phyloP scores from a whole-genome alignment of 1,139 yeast genomes.

The Candida gigantensis region DNA sequence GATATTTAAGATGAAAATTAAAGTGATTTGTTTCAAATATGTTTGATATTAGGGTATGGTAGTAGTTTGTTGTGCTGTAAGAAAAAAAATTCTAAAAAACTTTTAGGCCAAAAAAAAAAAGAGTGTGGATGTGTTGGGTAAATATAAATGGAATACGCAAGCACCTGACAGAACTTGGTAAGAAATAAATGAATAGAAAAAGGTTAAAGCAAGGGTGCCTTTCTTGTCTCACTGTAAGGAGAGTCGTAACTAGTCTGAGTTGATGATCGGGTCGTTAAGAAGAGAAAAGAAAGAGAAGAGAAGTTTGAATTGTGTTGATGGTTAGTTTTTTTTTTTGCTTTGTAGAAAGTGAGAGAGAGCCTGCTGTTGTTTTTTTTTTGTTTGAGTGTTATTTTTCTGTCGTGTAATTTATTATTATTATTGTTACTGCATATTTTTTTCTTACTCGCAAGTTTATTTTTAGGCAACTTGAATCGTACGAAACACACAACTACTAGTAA shows the following conservation, averaged over 20 bases:
- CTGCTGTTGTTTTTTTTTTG: background rate
- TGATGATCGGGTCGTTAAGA: too few relatives aligned
- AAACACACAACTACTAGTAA: too few relatives aligned
- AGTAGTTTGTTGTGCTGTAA: background rate
- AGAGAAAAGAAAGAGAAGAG: background rate
- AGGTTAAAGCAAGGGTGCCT: too few relatives aligned
- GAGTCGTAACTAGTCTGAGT: too few relatives aligned
- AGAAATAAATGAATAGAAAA: background rate
- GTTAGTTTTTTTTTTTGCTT: background rate
- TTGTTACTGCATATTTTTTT: too few relatives aligned
- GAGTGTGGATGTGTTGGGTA: conserved; percentile 3
- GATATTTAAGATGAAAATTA: too few relatives aligned
- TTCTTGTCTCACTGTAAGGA: too few relatives aligned
- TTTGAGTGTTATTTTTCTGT: too few relatives aligned
- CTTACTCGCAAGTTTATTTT: too few relatives aligned
- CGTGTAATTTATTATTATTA: too few relatives aligned
- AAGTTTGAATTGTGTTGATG: background rate
- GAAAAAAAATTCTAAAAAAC: too few relatives aligned
- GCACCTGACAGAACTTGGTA: background rate
- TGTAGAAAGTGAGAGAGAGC: background rate
- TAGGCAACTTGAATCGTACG: too few relatives aligned
- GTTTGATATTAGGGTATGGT: background rate
- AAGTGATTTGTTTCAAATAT: background rate
- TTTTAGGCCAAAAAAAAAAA: conserved; percentile 1
- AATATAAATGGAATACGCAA: background rate